phyloP scores from a whole-genome alignment of 2,329 filamentous ascomycete species.

The Penicillium sp. region DNA sequence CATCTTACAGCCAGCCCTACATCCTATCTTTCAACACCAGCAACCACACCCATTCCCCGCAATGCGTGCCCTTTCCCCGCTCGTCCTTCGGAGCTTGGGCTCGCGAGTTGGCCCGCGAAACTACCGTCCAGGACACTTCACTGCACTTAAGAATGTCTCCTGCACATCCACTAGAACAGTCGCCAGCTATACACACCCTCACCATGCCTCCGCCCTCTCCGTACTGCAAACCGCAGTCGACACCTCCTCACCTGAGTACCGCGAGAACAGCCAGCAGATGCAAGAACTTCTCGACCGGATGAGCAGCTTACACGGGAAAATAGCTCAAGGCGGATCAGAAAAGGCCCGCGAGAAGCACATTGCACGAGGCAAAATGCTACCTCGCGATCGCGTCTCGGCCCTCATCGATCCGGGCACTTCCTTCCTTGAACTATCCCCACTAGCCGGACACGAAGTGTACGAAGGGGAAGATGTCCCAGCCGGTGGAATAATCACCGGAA shows the following conservation, averaged over 20 bases:
- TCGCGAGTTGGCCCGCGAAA: slow-evolving; percentile 27
- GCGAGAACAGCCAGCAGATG: slow-evolving; percentile 81
- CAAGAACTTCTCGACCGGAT: slow-evolving; percentile 70
- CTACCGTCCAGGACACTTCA: slow-evolving; percentile 9
- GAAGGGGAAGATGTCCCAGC: slow-evolving; percentile 84
- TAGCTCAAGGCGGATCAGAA: slow-evolving; percentile 75
- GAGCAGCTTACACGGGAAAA: slow-evolving; percentile 69
- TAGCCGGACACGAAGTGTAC: slow-evolving; percentile 86
- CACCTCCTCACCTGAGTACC: slow-evolving; percentile 74
- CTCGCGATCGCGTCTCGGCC: slow-evolving; percentile 83
- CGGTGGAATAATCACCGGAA: slow-evolving; percentile 88
- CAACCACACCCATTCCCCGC: slow-evolving; percentile 29
- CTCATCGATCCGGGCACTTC: slow-evolving; percentile 86
- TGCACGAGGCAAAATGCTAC: slow-evolving; percentile 89
- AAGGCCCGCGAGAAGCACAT: slow-evolving; percentile 89
- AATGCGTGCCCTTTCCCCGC: slow-evolving; percentile 44
- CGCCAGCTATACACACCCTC: slow-evolving; percentile 77
- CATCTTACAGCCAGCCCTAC: neutral
- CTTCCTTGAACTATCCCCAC: slow-evolving; percentile 90
- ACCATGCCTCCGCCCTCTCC: slow-evolving; percentile 83
- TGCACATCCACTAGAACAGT: slow-evolving; percentile 48
- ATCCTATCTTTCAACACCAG: neutral
- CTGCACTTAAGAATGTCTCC: slow-evolving; percentile 1
- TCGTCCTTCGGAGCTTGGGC: slow-evolving; percentile 44
- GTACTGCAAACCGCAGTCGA: slow-evolving; percentile 78